These are phyloP conservation scores for Pythium brassicae DNA, from an alignment of 352 stramenopile species.

Conservation along the genomic window DNA sequence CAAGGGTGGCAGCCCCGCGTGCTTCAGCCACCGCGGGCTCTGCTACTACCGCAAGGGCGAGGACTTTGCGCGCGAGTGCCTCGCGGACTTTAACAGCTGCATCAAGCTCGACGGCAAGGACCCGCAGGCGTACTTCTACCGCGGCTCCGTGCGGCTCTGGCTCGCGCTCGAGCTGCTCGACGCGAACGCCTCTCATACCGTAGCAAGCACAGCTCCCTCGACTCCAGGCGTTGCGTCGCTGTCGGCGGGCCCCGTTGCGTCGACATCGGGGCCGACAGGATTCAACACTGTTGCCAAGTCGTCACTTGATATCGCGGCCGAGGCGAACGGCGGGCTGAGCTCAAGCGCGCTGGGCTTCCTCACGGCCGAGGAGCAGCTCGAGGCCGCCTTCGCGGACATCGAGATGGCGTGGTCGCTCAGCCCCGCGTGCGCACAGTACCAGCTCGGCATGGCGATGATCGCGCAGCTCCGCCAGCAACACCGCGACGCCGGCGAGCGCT, in stretches of 20 bases:
- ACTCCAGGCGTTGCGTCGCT: not conserved
- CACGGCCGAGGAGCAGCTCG: constrained; percentile 45
- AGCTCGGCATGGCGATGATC: constrained; percentile 77
- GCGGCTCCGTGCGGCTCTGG: constrained; percentile 58
- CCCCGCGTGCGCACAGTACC: constrained; percentile 35
- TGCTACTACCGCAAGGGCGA: constrained; percentile 69
- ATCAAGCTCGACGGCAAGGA: constrained; percentile 75
- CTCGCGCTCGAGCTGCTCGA: constrained; percentile 46
- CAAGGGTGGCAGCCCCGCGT: constrained; percentile 36
- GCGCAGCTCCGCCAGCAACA: constrained; percentile 54
- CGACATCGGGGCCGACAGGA: not conserved
- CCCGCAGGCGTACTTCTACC: constrained; percentile 73
- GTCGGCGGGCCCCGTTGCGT: not conserved
- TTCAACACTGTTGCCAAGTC: not conserved
- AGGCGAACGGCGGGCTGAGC: constrained; percentile 13
- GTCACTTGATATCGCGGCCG: constrained; percentile 3
- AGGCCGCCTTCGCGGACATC: constrained; percentile 69
- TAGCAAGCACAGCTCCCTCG: not conserved
- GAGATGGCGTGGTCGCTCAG: constrained; percentile 70
- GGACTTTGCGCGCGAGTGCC: constrained; percentile 41
- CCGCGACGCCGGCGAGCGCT: constrained; percentile 29
- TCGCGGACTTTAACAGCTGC: constrained; percentile 65
- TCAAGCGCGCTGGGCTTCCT: constrained; percentile 14
- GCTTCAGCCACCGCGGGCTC: constrained; percentile 63
- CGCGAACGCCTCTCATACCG: not conserved